Conservation (phyloP, 306 rosid genomes). For the Malus sieversii region DNA sequence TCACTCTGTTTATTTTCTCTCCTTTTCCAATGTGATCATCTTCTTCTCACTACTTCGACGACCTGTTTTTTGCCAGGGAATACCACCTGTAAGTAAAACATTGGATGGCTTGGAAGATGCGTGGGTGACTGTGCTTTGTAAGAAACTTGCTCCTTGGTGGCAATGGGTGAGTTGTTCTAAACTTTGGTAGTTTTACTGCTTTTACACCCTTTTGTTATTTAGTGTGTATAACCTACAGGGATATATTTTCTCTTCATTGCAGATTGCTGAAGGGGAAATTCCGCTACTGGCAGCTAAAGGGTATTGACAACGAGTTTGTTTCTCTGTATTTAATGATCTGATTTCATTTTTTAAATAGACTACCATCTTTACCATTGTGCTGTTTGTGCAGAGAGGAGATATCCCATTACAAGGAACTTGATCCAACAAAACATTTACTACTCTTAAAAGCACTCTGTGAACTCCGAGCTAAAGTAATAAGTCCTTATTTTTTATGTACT, state of each 20-base stretch:
- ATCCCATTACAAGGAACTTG: conserved; percentile 56
- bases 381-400: conserved; percentile 73
- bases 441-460: conserved; percentile 85
- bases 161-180: conserved; percentile 61
- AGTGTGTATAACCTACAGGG: background rate
- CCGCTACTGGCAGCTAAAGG: conserved; percentile 72
- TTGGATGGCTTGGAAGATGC: conserved; percentile 43
- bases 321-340: background rate
- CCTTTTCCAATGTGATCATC: background rate
- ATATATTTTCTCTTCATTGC: conserved; percentile 14
- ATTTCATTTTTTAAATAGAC: background rate
- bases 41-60: background rate
- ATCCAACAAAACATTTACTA: conserved; percentile 56
- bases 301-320: conserved; percentile 27
- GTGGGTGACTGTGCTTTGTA: conserved; percentile 81
- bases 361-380: background rate
- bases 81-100: conserved; percentile 56
- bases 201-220: background rate
- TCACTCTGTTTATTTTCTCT: background rate
- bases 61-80: conserved; percentile 47
- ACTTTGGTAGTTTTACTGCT: background rate
- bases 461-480: conserved; percentile 69
- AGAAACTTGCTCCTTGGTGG: conserved; percentile 79
- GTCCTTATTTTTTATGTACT: background rate
- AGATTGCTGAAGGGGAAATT: conserved; percentile 88